Evolutionary conservation across 2,329 filamentous ascomycete species (phyloP), one percentile per base, ranked within the genome.

Genomic region (Stylonectria norvegica): DNA sequence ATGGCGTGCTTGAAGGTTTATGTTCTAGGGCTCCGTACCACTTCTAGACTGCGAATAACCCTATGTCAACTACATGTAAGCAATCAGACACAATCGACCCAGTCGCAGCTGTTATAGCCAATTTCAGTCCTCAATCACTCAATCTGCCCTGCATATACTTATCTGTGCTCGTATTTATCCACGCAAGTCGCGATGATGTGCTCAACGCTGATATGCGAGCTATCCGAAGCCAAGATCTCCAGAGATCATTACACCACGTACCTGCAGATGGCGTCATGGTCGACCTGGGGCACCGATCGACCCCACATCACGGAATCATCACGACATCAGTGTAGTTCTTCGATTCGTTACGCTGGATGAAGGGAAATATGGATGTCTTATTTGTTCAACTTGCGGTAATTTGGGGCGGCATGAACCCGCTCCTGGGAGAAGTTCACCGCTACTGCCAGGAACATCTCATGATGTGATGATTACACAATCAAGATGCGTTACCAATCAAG

Each of bases 261-360:
- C 23, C 38, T 40, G 38, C 23, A 18, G 23, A 40, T 40, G 38
- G 16, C 32, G 38, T 22, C 22, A 34, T 35, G 23, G 9, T 10
- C 6, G 25, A 20, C 16, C 34, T 23, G 33, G 23, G 11, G 5
- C 12, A 29, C 18, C 23, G 28, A 10, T 9, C 4, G 7, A 17
- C 38, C 38, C 38, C 38, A 30, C 32, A 40, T 28, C 14, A 23
- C 31, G 23, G 27, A 19, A 40, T 34, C 20, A 17, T n/a, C 36
- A 31, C 28, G 27, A 31, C 18, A 22, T 38, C 16, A 34, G 20
- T 34, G 34, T 35, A 12, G 33, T 35, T n/a, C 15, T 36, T 17
- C 8, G 5, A 12, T 10, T 14, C n/a, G 6, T 36, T 18, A 15
- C 20, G 8, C 4, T 18, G 5, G 19, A 20, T 34, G 20, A 19